Evolutionary conservation across 2,329 filamentous ascomycete species (phyloP), one percentile per base, ranked within the genome.

Genomic region (Calonectria crousiana): DNA sequence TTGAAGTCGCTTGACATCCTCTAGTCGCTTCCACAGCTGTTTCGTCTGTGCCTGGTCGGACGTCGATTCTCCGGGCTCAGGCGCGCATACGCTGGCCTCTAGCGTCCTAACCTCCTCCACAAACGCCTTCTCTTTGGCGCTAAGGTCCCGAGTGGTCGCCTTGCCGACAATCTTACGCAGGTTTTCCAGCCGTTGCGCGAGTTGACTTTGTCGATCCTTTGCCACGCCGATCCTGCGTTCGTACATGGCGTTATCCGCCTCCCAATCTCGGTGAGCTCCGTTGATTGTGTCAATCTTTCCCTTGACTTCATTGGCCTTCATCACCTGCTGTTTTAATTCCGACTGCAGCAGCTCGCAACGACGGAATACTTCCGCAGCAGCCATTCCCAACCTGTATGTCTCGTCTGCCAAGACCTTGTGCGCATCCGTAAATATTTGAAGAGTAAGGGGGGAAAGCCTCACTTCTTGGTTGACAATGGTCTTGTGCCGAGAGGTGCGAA

Each of bases 351-450:
- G 88, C 77, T 93, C 90, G 75, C 93, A 95, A 69, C 92, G 89
- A 32, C 92, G 88, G 84, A 95, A 96, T 8, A 96, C 87, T 78
- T 95, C 93, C 1, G 93, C 91, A 0, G 93, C 94, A 1, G 93
- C 94, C 53, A 90, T 86, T 20, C 93, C 93, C 14, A 96, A 88
- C 14, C 88, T 88, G 77, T 93, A 88, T 0, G 93, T 95, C 83
- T 96, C 93, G 13, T 90, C 89, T 75, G 92, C 92, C 8, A 96
- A 87, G 6, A 94, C 87, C 80, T 93, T 92, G 82, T 96, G 94
- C 0, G 92, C 92, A 73, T 94, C 92, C 34, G 93, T 94, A 77
- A 96, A 90, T 47, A 95, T 88, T 76, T 92, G 90, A 23, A 96
- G 87, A 2, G 93, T 94, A 28, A 93, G 90, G 16, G 93, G 91